A percentile compares a stretch with the other conserved stretches of the same genome.
Conservation (phyloP, 1,139 yeast genomes). For the Protomyces macrosporus region DNA sequence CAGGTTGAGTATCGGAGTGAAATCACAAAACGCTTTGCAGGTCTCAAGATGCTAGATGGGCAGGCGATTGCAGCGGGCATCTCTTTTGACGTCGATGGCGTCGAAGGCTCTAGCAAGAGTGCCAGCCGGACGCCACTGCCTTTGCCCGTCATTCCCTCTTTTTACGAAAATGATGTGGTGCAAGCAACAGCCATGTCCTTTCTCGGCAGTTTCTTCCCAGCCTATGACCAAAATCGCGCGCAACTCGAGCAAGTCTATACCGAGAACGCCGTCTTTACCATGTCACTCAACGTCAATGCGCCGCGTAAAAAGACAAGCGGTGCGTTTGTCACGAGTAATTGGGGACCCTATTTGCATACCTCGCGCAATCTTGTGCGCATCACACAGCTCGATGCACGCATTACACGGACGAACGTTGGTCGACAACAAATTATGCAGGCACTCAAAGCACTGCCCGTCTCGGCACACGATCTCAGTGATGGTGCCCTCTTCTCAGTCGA, state of each 20-base stretch:
- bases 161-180: conserved; percentile 75
- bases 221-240: conserved; percentile 75
- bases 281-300: conserved; percentile 51
- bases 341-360: conserved; percentile 44
- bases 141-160: conserved; percentile 50
- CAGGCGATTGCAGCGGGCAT: conserved; percentile 66
- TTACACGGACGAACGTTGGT: conserved; percentile 63
- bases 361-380: conserved; percentile 75
- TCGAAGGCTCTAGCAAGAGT: conserved; percentile 7
- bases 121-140: conserved; percentile 45
- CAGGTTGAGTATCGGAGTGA: conserved; percentile 55
- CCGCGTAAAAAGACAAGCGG: conserved; percentile 39
- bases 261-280: conserved; percentile 75
- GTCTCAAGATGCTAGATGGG: conserved; percentile 73
- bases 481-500: conserved; percentile 74
- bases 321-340: conserved; percentile 31
- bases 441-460: conserved; percentile 64
- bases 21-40: conserved; percentile 67
- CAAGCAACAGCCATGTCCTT: conserved; percentile 69
- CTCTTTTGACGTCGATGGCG: conserved; percentile 24
- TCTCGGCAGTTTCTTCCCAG: conserved; percentile 51
- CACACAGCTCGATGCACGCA: conserved; percentile 53
- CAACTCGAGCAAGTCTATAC: conserved; percentile 72
- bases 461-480: conserved; percentile 63
- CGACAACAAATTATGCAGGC: conserved; percentile 56